Evolutionary conservation across 2,329 filamentous ascomycete genomes (phyloP), one percentile per base, ranked within the genome.

Genomic region (Periconia macrospinosa): DNA sequence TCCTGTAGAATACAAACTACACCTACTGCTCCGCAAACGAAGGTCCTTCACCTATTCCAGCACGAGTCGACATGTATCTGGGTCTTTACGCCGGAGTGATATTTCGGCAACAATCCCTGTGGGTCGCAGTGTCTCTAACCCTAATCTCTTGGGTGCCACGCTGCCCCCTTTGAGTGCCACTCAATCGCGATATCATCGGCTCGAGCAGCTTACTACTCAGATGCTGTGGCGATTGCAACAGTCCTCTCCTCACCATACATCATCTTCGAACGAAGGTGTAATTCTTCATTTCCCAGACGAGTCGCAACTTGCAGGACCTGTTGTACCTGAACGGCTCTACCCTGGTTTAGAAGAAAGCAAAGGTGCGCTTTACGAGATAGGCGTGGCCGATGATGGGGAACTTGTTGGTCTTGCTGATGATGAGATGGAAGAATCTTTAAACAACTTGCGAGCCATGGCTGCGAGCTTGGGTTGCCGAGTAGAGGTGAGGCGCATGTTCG

Each of bases 1-100:
- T 0, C 92, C 94, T 17, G 95, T 91, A 0, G 94, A 99, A 75
- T 99, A 99, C 77, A 99, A 99, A 74, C 78, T 99, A 42, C 94
- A 97, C 75, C 79, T 99, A 6, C 81, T 97, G 7, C 78, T 97
- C 48, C 86, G 92, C 35, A 87, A 89, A 15, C 83, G 93, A 53
- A 84, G 91, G 56, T 85, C 83, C 7, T 96, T 92, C 72, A 82
- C 81, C 35, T 83, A 81, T 30, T 87, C 87, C 70, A 92, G 86
- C 60, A 95, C 91, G 1, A 79, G 79, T 11, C 75, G 75, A 40
- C 72, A 80, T 50, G 75, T 81, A 15, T 78, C 78, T 10, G 82
- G 81, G 2, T 82, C 82, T 2, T 77, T 79, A 55, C 81, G 83
- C 56, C 74, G 68, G 45, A 63, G 59, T 48, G 63, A 61, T 15